These are phyloP conservation scores for Ailanthus altissimus DNA, from an alignment of 345 rosid genomes.

Conservation along the genomic window DNA sequence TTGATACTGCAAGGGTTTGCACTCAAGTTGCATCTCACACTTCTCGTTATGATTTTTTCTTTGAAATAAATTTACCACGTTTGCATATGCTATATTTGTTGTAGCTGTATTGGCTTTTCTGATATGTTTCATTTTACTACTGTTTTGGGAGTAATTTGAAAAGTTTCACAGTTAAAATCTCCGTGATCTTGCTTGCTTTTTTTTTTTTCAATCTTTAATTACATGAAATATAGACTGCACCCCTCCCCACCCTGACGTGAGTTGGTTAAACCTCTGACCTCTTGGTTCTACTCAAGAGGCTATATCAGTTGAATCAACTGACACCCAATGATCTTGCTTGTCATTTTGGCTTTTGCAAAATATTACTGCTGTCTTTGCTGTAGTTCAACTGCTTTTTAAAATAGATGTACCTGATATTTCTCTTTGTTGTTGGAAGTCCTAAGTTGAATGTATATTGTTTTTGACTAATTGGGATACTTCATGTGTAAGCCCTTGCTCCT, in stretches of 20 bases:
- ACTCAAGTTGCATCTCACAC: not conserved
- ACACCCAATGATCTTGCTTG: not conserved
- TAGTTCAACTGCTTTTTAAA: not conserved
- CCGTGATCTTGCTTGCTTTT: not conserved
- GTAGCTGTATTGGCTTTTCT: not conserved
- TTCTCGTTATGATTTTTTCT: not conserved
- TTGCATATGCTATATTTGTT: not conserved
- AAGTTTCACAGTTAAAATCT: not conserved
- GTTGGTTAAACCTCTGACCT: too few species aligned
- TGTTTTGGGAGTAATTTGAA: not conserved
- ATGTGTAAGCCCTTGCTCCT: not conserved
- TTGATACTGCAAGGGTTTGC: not conserved
- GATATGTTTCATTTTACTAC: not conserved
- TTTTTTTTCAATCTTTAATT: too few species aligned
- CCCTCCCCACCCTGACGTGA: too few species aligned
- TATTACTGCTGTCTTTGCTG: not conserved
- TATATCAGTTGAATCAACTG: too few species aligned
- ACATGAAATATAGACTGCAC: too few species aligned
- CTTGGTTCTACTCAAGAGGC: too few species aligned
- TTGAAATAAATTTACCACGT: not conserved
- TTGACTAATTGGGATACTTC: not conserved
- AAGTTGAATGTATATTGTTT: not conserved
- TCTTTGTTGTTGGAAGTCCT: not conserved
- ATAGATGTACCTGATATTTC: not conserved
- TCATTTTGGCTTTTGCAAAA: not conserved